Percentiles rank a stretch among this genome's conserved stretches.
Conservation (phyloP, 208 protist species). For the Cochliopodium minus region DNA sequence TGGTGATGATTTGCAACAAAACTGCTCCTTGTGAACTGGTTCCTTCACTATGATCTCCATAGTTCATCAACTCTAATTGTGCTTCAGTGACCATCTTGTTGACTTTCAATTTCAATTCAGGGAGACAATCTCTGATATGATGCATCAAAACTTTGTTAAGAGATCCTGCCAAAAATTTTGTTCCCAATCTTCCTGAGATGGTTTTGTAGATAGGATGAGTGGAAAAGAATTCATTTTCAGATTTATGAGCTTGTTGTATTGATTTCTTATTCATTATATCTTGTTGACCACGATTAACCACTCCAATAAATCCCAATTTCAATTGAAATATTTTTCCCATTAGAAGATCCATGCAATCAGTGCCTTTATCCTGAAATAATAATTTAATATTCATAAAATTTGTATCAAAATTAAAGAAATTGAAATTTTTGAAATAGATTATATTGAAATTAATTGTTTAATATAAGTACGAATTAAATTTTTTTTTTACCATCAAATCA, state of each 20-base stretch:
- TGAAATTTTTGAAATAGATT: no score
- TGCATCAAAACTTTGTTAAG: slow-evolving; percentile 72
- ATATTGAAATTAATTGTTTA: slow-evolving; percentile 2
- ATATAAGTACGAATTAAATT: background rate
- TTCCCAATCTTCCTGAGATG: slow-evolving; percentile 59
- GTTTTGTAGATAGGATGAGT: slow-evolving; percentile 64
- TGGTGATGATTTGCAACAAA: slow-evolving; percentile 56
- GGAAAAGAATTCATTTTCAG: slow-evolving; percentile 74
- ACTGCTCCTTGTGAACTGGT: slow-evolving; percentile 27
- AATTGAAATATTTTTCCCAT: slow-evolving; percentile 69
- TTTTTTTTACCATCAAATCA: slow-evolving; percentile 84
- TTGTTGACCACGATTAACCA: slow-evolving; percentile 90
- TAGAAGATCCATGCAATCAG: slow-evolving; percentile 86
- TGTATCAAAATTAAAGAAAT: no score
- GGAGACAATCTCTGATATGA: slow-evolving; percentile 79
- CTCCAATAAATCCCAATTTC: slow-evolving; percentile 85
- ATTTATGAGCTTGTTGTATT: slow-evolving; percentile 56
- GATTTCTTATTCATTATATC: slow-evolving; percentile 75
- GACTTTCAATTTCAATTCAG: slow-evolving; percentile 68
- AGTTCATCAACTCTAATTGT: slow-evolving; percentile 59
- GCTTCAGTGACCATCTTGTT: slow-evolving; percentile 56
- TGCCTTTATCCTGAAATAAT: slow-evolving; percentile 86
- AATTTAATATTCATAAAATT: no score
- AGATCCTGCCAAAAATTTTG: slow-evolving; percentile 61
- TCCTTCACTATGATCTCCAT: slow-evolving; percentile 42